Evolutionary conservation across 73 alveolate species (phyloP).

Genomic region (Durusdinium trenchii): DNA sequence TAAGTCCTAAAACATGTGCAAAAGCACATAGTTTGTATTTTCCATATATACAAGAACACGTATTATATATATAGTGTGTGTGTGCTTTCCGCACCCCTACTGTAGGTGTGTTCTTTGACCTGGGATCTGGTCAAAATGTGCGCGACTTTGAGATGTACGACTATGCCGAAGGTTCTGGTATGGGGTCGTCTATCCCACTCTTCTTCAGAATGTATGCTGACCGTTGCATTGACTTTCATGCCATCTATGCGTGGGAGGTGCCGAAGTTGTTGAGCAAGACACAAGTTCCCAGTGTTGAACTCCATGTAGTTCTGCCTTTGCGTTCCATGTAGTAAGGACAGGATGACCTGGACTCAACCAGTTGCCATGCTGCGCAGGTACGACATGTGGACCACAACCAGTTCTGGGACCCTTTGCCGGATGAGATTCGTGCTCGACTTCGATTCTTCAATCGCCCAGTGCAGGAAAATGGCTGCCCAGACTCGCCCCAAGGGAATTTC

Average conservation of each 20-base stretch:
- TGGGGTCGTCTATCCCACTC: slow-evolving; percentile 14
- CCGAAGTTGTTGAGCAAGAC: neutral
- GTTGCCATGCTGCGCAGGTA: too few relatives aligned
- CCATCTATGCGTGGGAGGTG: neutral
- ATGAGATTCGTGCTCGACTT: neutral
- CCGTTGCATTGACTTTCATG: slow-evolving; percentile 8
- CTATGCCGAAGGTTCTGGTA: neutral
- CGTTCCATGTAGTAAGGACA: too few relatives aligned
- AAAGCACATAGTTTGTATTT: too few relatives aligned
- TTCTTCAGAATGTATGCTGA: neutral
- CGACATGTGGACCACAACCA: neutral
- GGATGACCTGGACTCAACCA: too few relatives aligned
- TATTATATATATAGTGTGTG: neutral
- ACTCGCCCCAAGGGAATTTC: neutral
- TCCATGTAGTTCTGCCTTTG: too few relatives aligned
- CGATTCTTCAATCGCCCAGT: neutral
- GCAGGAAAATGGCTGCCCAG: neutral
- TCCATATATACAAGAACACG: too few relatives aligned
- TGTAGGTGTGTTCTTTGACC: neutral
- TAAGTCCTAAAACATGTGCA: too few relatives aligned
- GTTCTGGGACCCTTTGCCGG: neutral
- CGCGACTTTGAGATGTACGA: neutral
- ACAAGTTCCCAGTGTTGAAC: neutral
- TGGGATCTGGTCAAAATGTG: neutral
- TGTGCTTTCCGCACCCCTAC: neutral